Percentiles rank a stretch among this genome's conserved stretches.
Evolutionary conservation across 768 basidiomycete genomes (phyloP).

Genomic region (Pisolithus tinctorius): DNA sequence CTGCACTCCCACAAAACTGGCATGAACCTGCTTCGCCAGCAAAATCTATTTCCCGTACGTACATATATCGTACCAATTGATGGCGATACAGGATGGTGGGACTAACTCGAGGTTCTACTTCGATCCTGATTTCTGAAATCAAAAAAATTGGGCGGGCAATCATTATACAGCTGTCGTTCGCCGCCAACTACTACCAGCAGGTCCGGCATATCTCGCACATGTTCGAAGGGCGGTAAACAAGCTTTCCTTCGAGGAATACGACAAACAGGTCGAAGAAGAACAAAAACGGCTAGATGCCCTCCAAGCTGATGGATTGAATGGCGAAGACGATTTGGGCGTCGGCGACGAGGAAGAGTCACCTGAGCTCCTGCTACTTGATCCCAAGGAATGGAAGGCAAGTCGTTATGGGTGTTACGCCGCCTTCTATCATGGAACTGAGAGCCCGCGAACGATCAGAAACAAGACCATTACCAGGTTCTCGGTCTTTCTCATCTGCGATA

Average conservation of each 20-base stretch:
- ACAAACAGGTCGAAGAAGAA: constrained; percentile 55
- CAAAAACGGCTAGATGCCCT: constrained; percentile 44
- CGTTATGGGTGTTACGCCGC: background rate
- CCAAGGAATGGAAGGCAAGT: constrained; percentile 95
- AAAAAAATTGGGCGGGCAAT: background rate
- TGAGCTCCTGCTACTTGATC: constrained; percentile 70
- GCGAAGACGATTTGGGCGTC: constrained; percentile 84
- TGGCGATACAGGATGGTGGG: background rate
- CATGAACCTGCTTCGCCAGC: constrained; percentile 9
- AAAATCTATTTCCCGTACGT: constrained; percentile 23
- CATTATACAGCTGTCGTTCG: constrained; percentile 17
- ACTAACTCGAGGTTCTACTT: background rate
- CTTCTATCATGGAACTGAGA: constrained; percentile 5
- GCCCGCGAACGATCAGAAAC: constrained; percentile 52
- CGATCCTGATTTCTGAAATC: background rate
- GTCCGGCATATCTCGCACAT: constrained; percentile 81
- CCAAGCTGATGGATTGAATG: constrained; percentile 39
- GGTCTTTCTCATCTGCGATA: constrained; percentile 88
- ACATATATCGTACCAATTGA: constrained; percentile 5
- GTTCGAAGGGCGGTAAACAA: constrained; percentile 69
- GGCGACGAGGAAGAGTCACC: constrained; percentile 83
- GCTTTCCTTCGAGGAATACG: constrained; percentile 78
- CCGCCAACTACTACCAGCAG: constrained; percentile 70
- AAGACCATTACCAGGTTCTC: constrained; percentile 97
- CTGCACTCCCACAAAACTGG: constrained; percentile 21